Evolutionary conservation across 768 basidiomycete genomes (phyloP), one percentile per base, ranked within the genome.

Genomic region (Macrolepiota dolichaula): DNA sequence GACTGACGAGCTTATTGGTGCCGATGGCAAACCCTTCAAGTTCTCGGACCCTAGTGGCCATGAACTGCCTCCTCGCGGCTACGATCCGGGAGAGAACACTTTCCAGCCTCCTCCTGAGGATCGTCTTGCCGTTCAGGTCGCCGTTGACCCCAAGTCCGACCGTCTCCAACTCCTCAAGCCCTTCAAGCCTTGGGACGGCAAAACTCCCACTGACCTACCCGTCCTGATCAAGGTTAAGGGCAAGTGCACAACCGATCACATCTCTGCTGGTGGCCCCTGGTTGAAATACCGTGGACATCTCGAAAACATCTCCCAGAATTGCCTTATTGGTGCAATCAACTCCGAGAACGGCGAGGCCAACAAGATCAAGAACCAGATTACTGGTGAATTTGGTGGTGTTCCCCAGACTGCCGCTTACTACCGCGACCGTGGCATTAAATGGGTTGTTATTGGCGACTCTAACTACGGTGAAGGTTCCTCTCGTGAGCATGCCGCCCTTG

Each of bases 271-370:
- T 81, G 96, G 96, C 62, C 96, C 96, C 49, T 98, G 96, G 96
- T 86, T 98, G 80, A 98, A 98, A 80, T 98, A 96, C 83, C 94
- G 96, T 81, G 96, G 96, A 64, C 96, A 98, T 77, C 88, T 98
- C 70, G 85, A 97, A 75, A 98, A 98, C 83, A 98, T 97, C 73
- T 97, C 96, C 35, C 92, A 98, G 76, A 98, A 98, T 83, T 96
- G 94, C 79, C 77, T 98, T 73, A 98, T 98, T 65, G 96, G 96
- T 71, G 96, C 95, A 50, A 95, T 98, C 80, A 98, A 98, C 80
- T 69, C 86, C 53, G 95, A 96, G 80, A 96, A 95, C 74, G 90
- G 87, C 62, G 91, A 98, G 76, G 95, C 96, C 62, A 99, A 99
- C 87, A 91, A 92, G 75, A 80, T 98, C 73, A 89, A 89, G 83